Base-by-base conservation (phyloP, 768 basidiomycete genomes). In the Tricholoma matsutake region DNA sequence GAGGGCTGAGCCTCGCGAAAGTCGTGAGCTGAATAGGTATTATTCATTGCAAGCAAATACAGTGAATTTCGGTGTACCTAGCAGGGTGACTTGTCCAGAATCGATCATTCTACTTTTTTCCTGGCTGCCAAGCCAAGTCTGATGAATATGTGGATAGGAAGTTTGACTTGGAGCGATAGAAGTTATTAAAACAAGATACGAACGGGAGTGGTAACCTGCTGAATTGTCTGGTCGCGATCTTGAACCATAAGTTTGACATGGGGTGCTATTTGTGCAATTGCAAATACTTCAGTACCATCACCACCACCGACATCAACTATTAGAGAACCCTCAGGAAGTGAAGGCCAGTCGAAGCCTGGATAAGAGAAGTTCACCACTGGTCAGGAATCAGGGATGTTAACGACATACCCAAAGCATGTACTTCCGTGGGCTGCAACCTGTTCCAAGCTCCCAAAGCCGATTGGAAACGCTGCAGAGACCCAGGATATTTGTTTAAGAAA, bases 1-100 rank as follows among this genome's bases (percentile, higher is more conserved):
- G 14, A 5, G 51, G 64, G 72, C 61, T 86, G 84, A 3, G 80
- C 78, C 7, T 67, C 72, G 65, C 84, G 83, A 63, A 84, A 86
- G 68, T 85, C 80, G 55, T 85, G 83, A 5, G 71, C 81, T 77
- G 20, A 29, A 16, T 18, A 39, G 35, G n/a, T 13, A 2, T 14
- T 1, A 56, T 31, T 57, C 10, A 14, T 14, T 60, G 18, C 14
- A 29, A 6, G 4, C 7, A 3, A 11, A 9, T n/a, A 9, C 18
- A 39, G 41, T 13, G 16, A 11, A 34, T 39, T 5, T 16, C 37
- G 10, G 5, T 56, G n/a, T n/a, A 54, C 64, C 64, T 57, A 63
- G 61, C 2, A 63, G 31, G 13, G 34, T 51, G 4, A 65, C 35
- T 2, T 54, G 35, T 16, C 57, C 51, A 0, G 61, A 58, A 2